phyloP scores from a whole-genome alignment of 164 flowering plant species.

The Taxillus chinensis region DNA sequence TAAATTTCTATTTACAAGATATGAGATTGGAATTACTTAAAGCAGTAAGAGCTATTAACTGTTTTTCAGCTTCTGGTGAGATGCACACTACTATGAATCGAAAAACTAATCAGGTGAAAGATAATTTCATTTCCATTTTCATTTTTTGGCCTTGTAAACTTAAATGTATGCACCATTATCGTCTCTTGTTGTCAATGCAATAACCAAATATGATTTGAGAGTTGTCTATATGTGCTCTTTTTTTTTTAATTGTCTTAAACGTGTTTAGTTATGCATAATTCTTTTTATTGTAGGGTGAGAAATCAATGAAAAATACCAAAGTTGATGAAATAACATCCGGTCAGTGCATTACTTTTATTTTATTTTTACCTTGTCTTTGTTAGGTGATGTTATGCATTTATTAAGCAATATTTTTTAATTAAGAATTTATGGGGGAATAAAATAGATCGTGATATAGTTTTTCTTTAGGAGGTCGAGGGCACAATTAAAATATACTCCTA shows the following conservation, averaged over 20 bases:
- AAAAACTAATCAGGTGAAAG: conserved; percentile 20
- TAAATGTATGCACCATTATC: neutral
- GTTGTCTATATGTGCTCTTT: neutral
- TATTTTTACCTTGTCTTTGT: neutral
- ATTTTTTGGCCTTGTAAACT: neutral
- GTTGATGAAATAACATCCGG: conserved; percentile 19
- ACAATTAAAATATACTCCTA: neutral
- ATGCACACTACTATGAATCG: conserved; percentile 17
- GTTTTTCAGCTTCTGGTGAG: conserved; percentile 23
- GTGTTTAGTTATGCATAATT: neutral
- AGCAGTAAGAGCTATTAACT: no score
- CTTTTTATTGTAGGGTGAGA: conserved; percentile 23
- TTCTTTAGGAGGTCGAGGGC: neutral
- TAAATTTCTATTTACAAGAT: conserved; percentile 4
- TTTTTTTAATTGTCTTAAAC: neutral
- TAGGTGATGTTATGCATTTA: neutral
- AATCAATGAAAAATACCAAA: conserved; percentile 22
- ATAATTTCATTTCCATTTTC: neutral
- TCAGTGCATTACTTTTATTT: conserved; percentile 7
- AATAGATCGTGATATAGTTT: neutral
- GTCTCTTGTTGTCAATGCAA: no score
- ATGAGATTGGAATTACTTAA: conserved; percentile 5
- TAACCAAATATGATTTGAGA: no score
- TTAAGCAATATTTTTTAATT: neutral
- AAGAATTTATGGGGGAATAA: neutral